A percentile compares a stretch with the other conserved stretches of the same genome.
These are phyloP conservation scores for Xylariaceae sp. DNA, from an alignment of 2,329 filamentous ascomycete genomes.

Conservation along the genomic window DNA sequence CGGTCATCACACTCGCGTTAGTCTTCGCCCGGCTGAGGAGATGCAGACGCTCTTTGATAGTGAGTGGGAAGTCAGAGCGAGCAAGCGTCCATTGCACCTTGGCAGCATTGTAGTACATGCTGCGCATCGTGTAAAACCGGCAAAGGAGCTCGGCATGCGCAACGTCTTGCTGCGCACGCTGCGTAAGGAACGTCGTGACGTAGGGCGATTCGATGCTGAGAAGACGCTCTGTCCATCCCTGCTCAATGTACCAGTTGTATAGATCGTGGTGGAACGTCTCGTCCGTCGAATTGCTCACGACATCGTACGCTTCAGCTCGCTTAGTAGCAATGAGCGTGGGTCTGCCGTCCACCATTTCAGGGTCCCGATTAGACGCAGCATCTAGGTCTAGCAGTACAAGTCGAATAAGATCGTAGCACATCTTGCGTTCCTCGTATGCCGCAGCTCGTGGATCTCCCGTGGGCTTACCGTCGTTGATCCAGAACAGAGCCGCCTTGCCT, in stretches of 20 bases:
- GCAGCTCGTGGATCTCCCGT: conserved; percentile 62
- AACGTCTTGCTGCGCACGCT: conserved; percentile 65
- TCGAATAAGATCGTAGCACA: conserved; percentile 85
- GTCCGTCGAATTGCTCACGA: conserved; percentile 82
- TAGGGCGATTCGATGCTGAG: conserved; percentile 79
- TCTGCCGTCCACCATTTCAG: conserved; percentile 71
- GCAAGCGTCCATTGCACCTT: conserved; percentile 80
- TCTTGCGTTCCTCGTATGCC: conserved; percentile 65
- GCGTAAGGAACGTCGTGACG: conserved; percentile 78
- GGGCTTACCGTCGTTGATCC: conserved; percentile 80
- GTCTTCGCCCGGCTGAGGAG: conserved; percentile 87
- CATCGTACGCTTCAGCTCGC: conserved; percentile 79
- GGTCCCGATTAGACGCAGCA: conserved; percentile 59
- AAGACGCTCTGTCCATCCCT: conserved; percentile 79
- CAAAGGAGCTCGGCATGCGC: conserved; percentile 86
- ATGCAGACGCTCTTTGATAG: conserved; percentile 80
- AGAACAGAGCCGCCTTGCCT: conserved; percentile 76
- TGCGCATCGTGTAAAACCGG: conserved; percentile 82
- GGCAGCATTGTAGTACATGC: conserved; percentile 80
- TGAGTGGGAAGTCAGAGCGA: conserved; percentile 71
- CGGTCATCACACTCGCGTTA: conserved; percentile 79
- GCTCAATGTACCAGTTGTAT: conserved; percentile 94
- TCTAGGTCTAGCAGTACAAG: conserved; percentile 76
- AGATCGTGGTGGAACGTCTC: conserved; percentile 93
- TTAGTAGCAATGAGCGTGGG: conserved; percentile 71